phyloP scores from a whole-genome alignment of 208 protist species.

The Leishmania martiniquensis region DNA sequence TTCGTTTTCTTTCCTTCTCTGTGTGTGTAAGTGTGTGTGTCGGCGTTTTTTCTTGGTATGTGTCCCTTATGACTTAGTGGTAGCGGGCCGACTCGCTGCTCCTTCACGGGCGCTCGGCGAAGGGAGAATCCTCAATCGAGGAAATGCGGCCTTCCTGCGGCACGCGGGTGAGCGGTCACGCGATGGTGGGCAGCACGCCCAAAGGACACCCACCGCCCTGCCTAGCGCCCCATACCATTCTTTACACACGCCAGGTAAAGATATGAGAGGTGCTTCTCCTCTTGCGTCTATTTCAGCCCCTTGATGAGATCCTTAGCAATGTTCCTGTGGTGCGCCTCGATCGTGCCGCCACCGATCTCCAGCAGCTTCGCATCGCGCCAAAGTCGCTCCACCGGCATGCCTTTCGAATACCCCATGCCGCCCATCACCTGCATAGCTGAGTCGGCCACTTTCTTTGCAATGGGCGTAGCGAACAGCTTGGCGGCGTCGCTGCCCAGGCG shows the following conservation, averaged over 20 bases:
- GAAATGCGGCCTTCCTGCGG: too few relatives aligned
- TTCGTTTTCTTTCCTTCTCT: neutral
- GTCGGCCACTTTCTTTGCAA: constrained; percentile 94
- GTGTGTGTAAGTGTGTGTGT: neutral
- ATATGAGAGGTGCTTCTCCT: neutral
- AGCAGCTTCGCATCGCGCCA: constrained; percentile 97
- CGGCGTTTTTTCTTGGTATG: neutral
- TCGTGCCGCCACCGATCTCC: constrained; percentile 89
- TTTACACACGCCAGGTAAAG: neutral
- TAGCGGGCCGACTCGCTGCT: neutral
- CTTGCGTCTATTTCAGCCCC: constrained; percentile 2
- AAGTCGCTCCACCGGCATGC: constrained; percentile 95
- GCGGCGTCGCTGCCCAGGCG: constrained; percentile 91
- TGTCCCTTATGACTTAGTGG: neutral
- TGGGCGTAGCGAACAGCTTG: constrained; percentile 94
- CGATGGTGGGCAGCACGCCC: neutral
- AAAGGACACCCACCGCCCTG: neutral
- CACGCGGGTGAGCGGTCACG: neutral
- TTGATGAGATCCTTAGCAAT: constrained; percentile 74
- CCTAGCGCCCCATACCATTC: neutral
- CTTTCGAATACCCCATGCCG: constrained; percentile 96
- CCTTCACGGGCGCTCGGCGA: neutral
- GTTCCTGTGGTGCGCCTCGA: constrained; percentile 88
- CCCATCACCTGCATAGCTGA: constrained; percentile 95
- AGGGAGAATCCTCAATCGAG: neutral